These are phyloP conservation scores for Perilla frutescens DNA, from an alignment of 257 asterid species.

Conservation along the genomic window DNA sequence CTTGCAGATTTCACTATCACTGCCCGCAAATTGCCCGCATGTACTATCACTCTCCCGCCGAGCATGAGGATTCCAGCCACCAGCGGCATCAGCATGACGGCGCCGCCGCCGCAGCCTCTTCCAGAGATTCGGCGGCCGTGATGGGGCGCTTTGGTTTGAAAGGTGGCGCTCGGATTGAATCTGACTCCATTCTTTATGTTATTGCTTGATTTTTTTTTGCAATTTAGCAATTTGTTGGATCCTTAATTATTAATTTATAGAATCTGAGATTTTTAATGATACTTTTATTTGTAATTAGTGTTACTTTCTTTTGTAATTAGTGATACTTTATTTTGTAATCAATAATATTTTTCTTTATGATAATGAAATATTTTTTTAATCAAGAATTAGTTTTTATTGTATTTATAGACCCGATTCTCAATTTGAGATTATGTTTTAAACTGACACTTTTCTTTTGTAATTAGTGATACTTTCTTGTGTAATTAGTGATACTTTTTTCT, in stretches of 20 bases:
- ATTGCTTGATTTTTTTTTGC: conserved; percentile 37
- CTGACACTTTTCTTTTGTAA: too few species aligned
- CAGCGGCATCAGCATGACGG: not conserved
- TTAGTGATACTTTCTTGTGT: too few species aligned
- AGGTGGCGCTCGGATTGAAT: conserved; percentile 40
- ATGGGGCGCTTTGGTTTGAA: conserved; percentile 26
- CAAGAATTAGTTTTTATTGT: too few species aligned
- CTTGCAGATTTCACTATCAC: conserved; percentile 36
- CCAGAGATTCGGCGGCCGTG: conserved; percentile 12
- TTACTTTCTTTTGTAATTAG: too few species aligned
- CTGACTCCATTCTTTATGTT: conserved; percentile 64
- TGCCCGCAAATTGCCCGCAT: conserved; percentile 36
- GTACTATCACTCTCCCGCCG: conserved; percentile 40
- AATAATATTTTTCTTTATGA: too few species aligned
- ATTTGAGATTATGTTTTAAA: too few species aligned
- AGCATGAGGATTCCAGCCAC: conserved; percentile 25
- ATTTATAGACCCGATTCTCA: too few species aligned
- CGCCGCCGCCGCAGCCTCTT: conserved; percentile 7
- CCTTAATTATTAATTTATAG: not conserved
- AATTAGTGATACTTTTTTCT: too few species aligned
- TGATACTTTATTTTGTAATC: too few species aligned
- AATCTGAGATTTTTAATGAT: not conserved
- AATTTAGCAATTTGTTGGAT: not conserved
- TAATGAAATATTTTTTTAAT: too few species aligned
- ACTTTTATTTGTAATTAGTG: too few species aligned